Percentiles rank a stretch among this genome's conserved stretches.
Evolutionary conservation across 1,139 yeast genomes (phyloP).

Genomic region (Geotrichum carabidarum): DNA sequence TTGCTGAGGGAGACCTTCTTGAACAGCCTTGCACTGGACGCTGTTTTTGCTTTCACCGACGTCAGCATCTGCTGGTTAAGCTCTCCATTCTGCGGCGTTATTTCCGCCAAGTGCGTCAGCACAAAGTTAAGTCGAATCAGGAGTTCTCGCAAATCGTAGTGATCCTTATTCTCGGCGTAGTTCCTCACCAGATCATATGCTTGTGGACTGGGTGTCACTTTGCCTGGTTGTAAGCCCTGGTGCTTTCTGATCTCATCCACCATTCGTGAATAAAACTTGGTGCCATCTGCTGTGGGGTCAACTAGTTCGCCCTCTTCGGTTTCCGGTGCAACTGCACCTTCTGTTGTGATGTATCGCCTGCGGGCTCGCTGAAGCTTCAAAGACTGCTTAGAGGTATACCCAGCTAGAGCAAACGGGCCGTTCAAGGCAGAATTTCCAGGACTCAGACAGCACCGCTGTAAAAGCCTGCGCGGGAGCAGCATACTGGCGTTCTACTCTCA

Average conservation of each 20-base stretch:
- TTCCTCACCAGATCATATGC: slow-evolving; percentile 3
- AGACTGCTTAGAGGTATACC: too few species aligned
- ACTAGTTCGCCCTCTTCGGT: not conserved
- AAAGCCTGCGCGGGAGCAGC: not conserved
- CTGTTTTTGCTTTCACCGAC: not conserved
- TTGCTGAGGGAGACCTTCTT: slow-evolving; percentile 13
- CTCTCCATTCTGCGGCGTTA: slow-evolving; percentile 7
- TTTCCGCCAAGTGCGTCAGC: slow-evolving; percentile 11
- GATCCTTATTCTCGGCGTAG: slow-evolving; percentile 12
- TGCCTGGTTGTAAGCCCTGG: slow-evolving; percentile 20
- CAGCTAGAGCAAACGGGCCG: too few species aligned
- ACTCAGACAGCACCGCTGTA: not conserved
- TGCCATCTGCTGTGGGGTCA: slow-evolving; percentile 10
- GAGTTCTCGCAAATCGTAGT: slow-evolving; percentile 16
- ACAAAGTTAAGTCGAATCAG: slow-evolving; percentile 8
- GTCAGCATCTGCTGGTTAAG: slow-evolving; percentile 6
- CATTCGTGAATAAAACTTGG: slow-evolving; percentile 21
- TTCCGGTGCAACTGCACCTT: too few species aligned
- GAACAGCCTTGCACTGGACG: slow-evolving; percentile 1
- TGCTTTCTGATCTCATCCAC: slow-evolving; percentile 18
- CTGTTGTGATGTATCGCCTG: too few species aligned
- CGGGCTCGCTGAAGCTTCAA: too few species aligned
- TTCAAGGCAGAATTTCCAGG: not conserved
- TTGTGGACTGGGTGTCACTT: not conserved
- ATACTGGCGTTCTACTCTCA: not conserved